Evolutionary conservation across 257 asterid species (phyloP).

Genomic region (Fraxinus americana): DNA sequence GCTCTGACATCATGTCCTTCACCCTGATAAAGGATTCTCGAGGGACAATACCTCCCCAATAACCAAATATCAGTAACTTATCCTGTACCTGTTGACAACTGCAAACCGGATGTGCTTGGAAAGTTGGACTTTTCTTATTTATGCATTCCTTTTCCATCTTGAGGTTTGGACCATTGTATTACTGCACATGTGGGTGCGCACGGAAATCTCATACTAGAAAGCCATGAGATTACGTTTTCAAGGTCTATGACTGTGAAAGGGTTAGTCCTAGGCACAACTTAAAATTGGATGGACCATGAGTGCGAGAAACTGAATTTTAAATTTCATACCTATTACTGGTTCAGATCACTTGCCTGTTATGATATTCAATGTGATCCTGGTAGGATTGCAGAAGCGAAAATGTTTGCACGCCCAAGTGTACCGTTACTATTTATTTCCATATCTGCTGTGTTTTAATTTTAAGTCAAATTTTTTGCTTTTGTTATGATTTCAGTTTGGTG

Average conservation of each 20-base stretch:
- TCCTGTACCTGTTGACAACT: not conserved
- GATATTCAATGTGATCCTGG: conserved; percentile 3
- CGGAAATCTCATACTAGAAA: conserved; percentile 53
- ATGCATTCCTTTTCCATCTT: conserved; percentile 20
- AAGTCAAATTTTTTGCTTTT: not conserved
- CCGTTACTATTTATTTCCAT: not conserved
- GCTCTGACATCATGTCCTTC: not conserved
- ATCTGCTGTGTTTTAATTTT: not conserved
- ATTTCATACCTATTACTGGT: conserved; percentile 1
- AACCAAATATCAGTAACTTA: not conserved
- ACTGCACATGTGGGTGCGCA: conserved; percentile 60
- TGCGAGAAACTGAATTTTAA: conserved; percentile 59
- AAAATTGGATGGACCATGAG: conserved; percentile 60
- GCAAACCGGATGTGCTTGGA: not conserved
- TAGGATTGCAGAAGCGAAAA: not conserved
- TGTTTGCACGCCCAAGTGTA: not conserved
- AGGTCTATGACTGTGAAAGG: conserved; percentile 75
- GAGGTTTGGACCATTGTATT: conserved; percentile 65
- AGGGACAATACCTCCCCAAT: not conserved
- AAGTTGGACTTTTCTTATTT: conserved; percentile 17
- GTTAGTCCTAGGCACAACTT: conserved; percentile 55
- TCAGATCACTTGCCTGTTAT: not conserved
- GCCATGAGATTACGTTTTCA: conserved; percentile 43
- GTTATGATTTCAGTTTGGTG: conserved; percentile 8
- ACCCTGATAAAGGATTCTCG: not conserved